Evolutionary conservation across 139 green algal genomes (phyloP), one percentile per base, ranked within the genome.

Genomic region (Coelastrella sp.): DNA sequence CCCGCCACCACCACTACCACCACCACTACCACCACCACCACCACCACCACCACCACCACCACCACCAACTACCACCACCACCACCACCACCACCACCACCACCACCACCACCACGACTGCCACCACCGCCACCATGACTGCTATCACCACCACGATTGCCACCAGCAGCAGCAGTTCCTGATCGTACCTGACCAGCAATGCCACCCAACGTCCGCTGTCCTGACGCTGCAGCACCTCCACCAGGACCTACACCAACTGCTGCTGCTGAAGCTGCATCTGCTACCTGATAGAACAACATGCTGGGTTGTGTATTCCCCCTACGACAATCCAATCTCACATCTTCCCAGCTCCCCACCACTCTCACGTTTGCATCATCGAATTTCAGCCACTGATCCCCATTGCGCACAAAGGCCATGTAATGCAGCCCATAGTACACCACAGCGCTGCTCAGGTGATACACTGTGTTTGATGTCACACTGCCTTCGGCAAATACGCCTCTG

Each of bases 341-440:
- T 3, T 60, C 9, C 94, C 94, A 97, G 78, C 15, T 51, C 60
- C 93, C 92, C 15, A 71, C 66, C 11, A 87, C 63, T 2, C 30
- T 84, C 32, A 90, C 76, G 19, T 59, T 87, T 0, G 88, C 90
- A 84, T 96, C 94, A 75, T 96, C 94, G 43, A 96, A 95, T 88
- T 95, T 91, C 48, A 98, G 85, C 95, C 95, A 98, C 35, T 60
- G 43, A 37, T 78, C 78, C 2, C 43, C 67, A 77, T 90, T 76
- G 88, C 81, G 69, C 68, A 96, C 94, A 81, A 98, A 95, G 30
- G 94, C 96, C 60, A 94, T 89, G 92, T 98, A 98, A 85, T 98
- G 95, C 88, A 90, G 87, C 25, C 95, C 94, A 77, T 96, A 98
- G 92, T 97, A 98, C 81, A 93, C 96, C 82, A 98, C 93, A 92